Base-by-base conservation (phyloP, 2,329 filamentous ascomycete species). In the Ophiosphaerella herpotricha region DNA sequence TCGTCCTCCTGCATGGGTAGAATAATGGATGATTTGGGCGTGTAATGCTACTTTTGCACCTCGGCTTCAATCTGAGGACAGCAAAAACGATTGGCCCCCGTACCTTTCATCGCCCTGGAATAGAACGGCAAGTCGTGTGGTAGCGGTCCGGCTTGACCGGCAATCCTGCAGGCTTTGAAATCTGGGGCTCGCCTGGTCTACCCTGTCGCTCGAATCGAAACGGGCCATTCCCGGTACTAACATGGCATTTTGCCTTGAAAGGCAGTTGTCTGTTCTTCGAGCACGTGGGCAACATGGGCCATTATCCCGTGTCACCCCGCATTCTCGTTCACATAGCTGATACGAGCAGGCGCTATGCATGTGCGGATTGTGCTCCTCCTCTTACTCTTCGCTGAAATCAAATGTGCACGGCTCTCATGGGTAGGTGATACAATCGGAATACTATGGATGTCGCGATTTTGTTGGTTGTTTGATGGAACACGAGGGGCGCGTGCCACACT, bases 401-500 rank as follows among this genome's bases (percentile, higher is more conserved):
- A 29, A 29, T 29, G 26, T 29, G 11, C 7, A 29, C 26, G 7
- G 7, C 26, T 29, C 26, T 29, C 18, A 11, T 29, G 26, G 26
- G 26, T 29, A 29, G 26, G 26, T 29, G 26, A 29, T 29, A 29
- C 26, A 29, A 11, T 8, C 26, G 11, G 26, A 11, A 29, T 29
- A 29, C 11, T 24, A n/a, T 37, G 45, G 35, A 21, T 39, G 41
- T 21, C 18, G 45, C 16, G 16, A 18, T 18, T 18, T 18, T 18
- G 16, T 18, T 18, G 16, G 16, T 18, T 3, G 16, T 18, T 18
- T 18, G 16, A 18, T 18, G n/a, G n/a, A n/a, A n/a, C n/a, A n/a
- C 38, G 21, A 40, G 45, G 36, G 23, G 26, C 40, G 37, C 37
- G 40, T 33, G 38, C 37, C 38, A 41, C 44, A 11, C 23, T 41